Evolutionary conservation across 2,329 filamentous ascomycete species (phyloP), one percentile per base, ranked within the genome.

Genomic region (Xylaria sp.): DNA sequence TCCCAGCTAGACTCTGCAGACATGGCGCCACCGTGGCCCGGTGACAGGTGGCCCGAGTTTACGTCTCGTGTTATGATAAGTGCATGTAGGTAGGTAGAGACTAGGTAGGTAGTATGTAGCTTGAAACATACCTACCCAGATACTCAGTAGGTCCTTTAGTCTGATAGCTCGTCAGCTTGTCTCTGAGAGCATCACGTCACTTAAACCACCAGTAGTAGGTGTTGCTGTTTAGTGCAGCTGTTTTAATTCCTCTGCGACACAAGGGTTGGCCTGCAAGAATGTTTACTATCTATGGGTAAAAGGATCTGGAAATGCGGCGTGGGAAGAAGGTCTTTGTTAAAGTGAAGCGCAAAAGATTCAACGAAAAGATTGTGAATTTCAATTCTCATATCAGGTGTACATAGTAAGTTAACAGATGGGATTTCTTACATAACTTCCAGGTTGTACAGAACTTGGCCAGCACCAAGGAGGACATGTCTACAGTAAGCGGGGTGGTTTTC

Each of bases 401-500:
- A 3, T 25, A 25, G 23, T 25, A 25, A 25, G 23, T 25, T 25
- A 25, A 25, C 23, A 25, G 1, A 25, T 25, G 23, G 23, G 23
- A 25, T 25, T 25, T 25, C 23, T 25, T 25, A n/a, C n/a, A n/a
- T n/a, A 25, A 25, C 23, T 25, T 25, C 23, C 23, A 25, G 23
- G 23, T 25, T 25, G 18, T 18, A n/a, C 15, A 18, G 41, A 46
- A 46, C 3, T 46, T 7, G 4, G 15, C 41, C 13, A 46, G 13
- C 41, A 5, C 18, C 18, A n/a, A 18, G 41, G 7, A 46, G 1
- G 15, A n/a, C 2, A 46, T 46, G 1, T 48, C 46, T 48, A 28
- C 28, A 28, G 28, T 28, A 18, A 50, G 65, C 52, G 32, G 58
- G 65, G 63, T 28, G 41, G 34, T 8, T 34, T 34, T 34, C 6